Evolutionary conservation across 2,329 filamentous ascomycete species (phyloP).

Genomic region (Neofusicoccum kwambonambiense): DNA sequence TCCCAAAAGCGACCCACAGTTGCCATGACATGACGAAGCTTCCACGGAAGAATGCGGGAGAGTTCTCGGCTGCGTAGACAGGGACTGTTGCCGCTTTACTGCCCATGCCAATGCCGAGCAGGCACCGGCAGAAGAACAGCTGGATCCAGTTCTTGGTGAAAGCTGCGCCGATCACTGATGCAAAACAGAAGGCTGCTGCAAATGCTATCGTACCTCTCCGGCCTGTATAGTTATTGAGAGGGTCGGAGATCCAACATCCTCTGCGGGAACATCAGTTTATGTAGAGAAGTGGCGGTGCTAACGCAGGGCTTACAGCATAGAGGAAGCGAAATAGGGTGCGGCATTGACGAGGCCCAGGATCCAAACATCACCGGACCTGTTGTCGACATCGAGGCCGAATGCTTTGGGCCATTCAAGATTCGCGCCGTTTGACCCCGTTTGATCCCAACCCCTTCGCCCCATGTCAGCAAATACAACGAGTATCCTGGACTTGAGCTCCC

Average conservation of each 20-base stretch:
- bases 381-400: constrained; percentile 46
- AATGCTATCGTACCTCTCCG: constrained; percentile 74
- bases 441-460: constrained; percentile 49
- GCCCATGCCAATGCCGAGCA: constrained; percentile 76
- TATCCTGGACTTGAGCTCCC: too few species aligned
- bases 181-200: constrained; percentile 65
- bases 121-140: constrained; percentile 67
- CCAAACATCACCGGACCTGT: constrained; percentile 44
- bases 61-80: constrained; percentile 73
- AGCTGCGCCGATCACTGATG: constrained; percentile 48
- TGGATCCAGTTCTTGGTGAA: constrained; percentile 71
- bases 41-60: constrained; percentile 67
- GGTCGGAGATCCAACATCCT: constrained; percentile 72
- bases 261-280: background rate
- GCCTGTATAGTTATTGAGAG: constrained; percentile 68
- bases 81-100: constrained; percentile 75
- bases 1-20: constrained; percentile 36
- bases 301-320: constrained; percentile 45
- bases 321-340: constrained; percentile 64
- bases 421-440: constrained; percentile 52
- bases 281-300: constrained; percentile 20
- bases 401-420: constrained; percentile 60
- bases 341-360: constrained; percentile 62
- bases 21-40: constrained; percentile 84
- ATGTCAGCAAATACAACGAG: background rate